These are phyloP conservation scores for Geranomyces michiganensis DNA, from an alignment of 192 early-diverging fungal genomes.

Conservation along the genomic window DNA sequence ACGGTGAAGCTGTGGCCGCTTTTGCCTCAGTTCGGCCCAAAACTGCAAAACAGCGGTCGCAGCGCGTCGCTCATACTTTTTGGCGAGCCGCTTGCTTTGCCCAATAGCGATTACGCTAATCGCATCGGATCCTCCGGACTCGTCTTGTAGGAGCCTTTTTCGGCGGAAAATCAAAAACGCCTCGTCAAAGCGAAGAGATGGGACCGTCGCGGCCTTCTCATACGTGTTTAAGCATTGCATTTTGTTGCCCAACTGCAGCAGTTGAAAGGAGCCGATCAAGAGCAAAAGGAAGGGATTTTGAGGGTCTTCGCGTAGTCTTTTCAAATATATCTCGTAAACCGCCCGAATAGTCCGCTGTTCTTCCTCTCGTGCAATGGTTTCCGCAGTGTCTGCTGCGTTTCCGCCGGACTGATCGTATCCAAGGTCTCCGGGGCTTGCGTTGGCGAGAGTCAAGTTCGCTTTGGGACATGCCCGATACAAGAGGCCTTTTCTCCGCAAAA, in stretches of 20 bases:
- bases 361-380: not conserved
- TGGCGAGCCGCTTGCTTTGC: slow-evolving; percentile 43
- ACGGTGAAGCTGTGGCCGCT: slow-evolving; percentile 37
- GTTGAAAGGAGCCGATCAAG: slow-evolving; percentile 42
- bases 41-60: slow-evolving; percentile 46
- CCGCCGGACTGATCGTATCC: not conserved
- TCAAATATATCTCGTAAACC: slow-evolving; percentile 30
- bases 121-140: slow-evolving; percentile 49
- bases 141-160: slow-evolving; percentile 47
- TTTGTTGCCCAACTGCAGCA: slow-evolving; percentile 46
- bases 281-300: slow-evolving; percentile 43
- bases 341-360: slow-evolving; percentile 34
- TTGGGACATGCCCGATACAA: slow-evolving; percentile 34
- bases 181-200: slow-evolving; percentile 40
- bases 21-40: slow-evolving; percentile 48
- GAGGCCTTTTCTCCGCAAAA: slow-evolving; percentile 25
- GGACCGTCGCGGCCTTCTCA: slow-evolving; percentile 43
- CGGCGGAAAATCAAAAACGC: slow-evolving; percentile 50
- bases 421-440: slow-evolving; percentile 32
- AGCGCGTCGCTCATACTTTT: slow-evolving; percentile 34
- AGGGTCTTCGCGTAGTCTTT: slow-evolving; percentile 24
- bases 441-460: slow-evolving; percentile 1
- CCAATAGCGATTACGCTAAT: slow-evolving; percentile 57
- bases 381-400: not conserved
- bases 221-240: slow-evolving; percentile 47